These are phyloP conservation scores for Plasmodium billcollinsi DNA, from an alignment of 169 alveolate genomes.

Conservation along the genomic window DNA sequence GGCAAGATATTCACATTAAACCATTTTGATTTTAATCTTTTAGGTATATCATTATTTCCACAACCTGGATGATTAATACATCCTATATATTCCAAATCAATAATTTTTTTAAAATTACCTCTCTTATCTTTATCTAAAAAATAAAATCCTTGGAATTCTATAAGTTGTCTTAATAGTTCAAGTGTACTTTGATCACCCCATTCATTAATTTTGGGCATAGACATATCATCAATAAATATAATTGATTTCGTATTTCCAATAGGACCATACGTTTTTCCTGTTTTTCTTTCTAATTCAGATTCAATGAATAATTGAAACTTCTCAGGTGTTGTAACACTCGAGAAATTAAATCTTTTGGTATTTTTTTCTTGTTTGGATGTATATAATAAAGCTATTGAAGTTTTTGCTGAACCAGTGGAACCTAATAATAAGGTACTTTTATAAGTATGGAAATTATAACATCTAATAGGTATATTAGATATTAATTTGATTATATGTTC, in stretches of 20 bases:
- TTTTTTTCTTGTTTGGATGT: constrained; percentile 88
- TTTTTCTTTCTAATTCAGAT: constrained; percentile 95
- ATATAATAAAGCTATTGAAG: constrained; percentile 95
- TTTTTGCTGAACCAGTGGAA: constrained; percentile 98
- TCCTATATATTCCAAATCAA: constrained; percentile 93
- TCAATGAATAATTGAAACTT: constrained; percentile 94
- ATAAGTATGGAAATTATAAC: constrained; percentile 80
- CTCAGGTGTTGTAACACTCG: constrained; percentile 96
- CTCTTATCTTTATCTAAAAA: constrained; percentile 95
- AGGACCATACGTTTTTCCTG: constrained; percentile 95
- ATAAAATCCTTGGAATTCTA: constrained; percentile 96
- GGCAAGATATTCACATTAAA: constrained; percentile 95
- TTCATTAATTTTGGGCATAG: constrained; percentile 96
- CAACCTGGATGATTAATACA: constrained; percentile 98
- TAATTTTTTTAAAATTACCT: constrained; percentile 94
- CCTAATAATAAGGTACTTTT: constrained; percentile 92
- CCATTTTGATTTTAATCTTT: constrained; percentile 95
- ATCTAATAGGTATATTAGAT: constrained; percentile 84
- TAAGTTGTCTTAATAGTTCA: constrained; percentile 94
- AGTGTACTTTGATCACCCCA: constrained; percentile 98
- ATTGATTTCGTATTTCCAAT: constrained; percentile 93
- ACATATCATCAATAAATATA: constrained; percentile 96
- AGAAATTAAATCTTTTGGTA: constrained; percentile 94
- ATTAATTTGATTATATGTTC: constrained; percentile 90
- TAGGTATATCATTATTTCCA: constrained; percentile 98